Conservation (phyloP, 2,329 filamentous ascomycete genomes). For the Fusarium hainanense region DNA sequence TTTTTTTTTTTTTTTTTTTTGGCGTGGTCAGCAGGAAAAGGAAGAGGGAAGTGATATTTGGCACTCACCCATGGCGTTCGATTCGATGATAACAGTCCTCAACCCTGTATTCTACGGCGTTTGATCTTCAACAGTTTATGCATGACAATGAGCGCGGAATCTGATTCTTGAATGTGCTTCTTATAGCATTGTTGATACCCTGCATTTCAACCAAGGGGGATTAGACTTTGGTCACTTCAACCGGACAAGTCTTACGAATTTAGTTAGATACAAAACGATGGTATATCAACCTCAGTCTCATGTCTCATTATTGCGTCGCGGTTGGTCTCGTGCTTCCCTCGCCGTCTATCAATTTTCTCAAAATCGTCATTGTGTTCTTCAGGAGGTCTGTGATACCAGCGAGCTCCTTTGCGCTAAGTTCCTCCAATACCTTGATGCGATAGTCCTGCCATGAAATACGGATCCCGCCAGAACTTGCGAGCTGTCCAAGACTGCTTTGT, state of each 20-base stretch:
- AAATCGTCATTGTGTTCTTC: conserved; percentile 82
- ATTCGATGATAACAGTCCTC: conserved; percentile 47
- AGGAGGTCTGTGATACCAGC: conserved; percentile 76
- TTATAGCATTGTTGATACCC: conserved; percentile 47
- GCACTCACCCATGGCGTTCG: conserved; percentile 36
- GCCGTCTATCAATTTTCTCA: conserved; percentile 64
- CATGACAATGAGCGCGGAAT: conserved; percentile 18
- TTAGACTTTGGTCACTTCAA: conserved; percentile 46
- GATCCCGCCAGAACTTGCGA: conserved; percentile 74
- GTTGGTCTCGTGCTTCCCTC: conserved; percentile 39
- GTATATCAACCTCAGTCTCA: neutral
- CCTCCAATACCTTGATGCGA: conserved; percentile 75
- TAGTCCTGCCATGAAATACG: conserved; percentile 79
- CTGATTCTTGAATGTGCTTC: conserved; percentile 10
- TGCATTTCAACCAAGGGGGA: conserved; percentile 50
- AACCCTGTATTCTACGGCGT: conserved; percentile 49
- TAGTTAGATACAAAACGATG: neutral
- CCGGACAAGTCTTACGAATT: conserved; percentile 41
- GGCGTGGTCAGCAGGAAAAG: conserved; percentile 23
- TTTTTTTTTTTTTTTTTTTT: too few species aligned
- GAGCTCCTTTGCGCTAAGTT: conserved; percentile 72
- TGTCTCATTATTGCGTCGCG: conserved; percentile 15
- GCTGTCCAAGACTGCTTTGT: conserved; percentile 69
- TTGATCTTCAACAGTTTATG: conserved; percentile 47
- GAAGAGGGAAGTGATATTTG: conserved; percentile 1